Conservation (phyloP, 257 asterid genomes). For the Asclepias syriaca region DNA sequence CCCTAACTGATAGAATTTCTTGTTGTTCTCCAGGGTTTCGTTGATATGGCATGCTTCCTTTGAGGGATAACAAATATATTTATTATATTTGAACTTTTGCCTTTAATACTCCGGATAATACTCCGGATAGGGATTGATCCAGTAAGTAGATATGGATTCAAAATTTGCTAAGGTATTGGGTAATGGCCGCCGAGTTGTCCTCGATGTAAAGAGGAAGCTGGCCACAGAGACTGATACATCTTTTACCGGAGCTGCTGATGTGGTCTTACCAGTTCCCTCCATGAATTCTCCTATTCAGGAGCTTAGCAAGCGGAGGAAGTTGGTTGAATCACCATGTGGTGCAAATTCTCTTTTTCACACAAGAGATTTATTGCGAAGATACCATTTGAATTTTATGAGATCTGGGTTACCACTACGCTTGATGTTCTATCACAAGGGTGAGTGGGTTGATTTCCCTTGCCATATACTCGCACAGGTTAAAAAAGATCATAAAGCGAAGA, state of each 20-base stretch:
- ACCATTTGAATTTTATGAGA: slow-evolving; percentile 53
- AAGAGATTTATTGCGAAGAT: slow-evolving; percentile 37
- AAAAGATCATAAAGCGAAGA: slow-evolving; percentile 51
- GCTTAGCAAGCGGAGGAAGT: slow-evolving; percentile 53
- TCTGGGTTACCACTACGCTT: slow-evolving; percentile 58
- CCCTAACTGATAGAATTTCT: neutral
- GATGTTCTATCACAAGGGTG: slow-evolving; percentile 60
- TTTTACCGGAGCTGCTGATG: slow-evolving; percentile 33
- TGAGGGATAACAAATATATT: slow-evolving; percentile 35
- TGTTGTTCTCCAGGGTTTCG: slow-evolving; percentile 32
- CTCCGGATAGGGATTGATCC: slow-evolving; percentile 52
- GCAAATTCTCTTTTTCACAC: slow-evolving; percentile 22
- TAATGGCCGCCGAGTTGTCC: slow-evolving; percentile 40
- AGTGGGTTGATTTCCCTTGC: slow-evolving; percentile 73
- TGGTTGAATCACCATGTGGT: slow-evolving; percentile 29
- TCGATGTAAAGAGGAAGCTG: slow-evolving; percentile 63
- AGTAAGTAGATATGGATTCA: slow-evolving; percentile 48
- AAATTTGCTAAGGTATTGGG: slow-evolving; percentile 76
- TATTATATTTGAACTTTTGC: slow-evolving; percentile 31
- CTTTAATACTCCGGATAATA: slow-evolving; percentile 33
- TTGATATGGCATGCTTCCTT: slow-evolving; percentile 35
- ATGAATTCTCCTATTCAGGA: slow-evolving; percentile 26
- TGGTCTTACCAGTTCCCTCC: slow-evolving; percentile 35
- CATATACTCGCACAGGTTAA: slow-evolving; percentile 47
- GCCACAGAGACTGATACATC: slow-evolving; percentile 28